Evolutionary conservation across 1,139 yeast species (phyloP).

Genomic region (Chernovozyma aurita): DNA sequence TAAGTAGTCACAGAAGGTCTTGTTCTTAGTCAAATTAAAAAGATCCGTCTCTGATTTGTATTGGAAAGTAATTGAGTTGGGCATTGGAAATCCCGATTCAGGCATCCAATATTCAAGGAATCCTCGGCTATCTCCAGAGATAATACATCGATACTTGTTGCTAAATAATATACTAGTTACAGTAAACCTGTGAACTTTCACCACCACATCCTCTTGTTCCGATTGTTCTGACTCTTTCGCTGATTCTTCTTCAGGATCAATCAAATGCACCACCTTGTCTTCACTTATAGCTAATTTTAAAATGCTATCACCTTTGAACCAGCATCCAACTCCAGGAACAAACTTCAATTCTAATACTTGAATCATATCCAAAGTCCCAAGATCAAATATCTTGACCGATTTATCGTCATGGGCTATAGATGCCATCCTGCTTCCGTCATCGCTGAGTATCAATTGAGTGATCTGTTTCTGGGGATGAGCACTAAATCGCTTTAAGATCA

Average conservation of each 20-base stretch:
- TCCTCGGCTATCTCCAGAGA: slow-evolving; percentile 37
- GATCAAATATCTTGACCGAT: slow-evolving; percentile 34
- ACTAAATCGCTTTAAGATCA: slow-evolving; percentile 31
- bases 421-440: slow-evolving; percentile 21
- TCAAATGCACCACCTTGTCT: slow-evolving; percentile 14
- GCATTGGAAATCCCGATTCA: slow-evolving; percentile 7
- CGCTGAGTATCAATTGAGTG: slow-evolving; percentile 11
- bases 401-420: slow-evolving; percentile 25
- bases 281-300: slow-evolving; percentile 20
- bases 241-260: slow-evolving; percentile 19
- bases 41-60: slow-evolving; percentile 41
- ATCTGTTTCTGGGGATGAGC: slow-evolving; percentile 22
- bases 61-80: slow-evolving; percentile 23
- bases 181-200: slow-evolving; percentile 25
- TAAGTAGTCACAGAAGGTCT: not conserved
- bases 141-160: slow-evolving; percentile 22
- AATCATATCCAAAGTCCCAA: slow-evolving; percentile 37
- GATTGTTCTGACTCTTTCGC: slow-evolving; percentile 8
- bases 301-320: slow-evolving; percentile 16
- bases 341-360: slow-evolving; percentile 21
- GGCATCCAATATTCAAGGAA: slow-evolving; percentile 43
- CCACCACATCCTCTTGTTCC: slow-evolving; percentile 1
- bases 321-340: slow-evolving; percentile 11
- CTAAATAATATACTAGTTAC: slow-evolving; percentile 26
- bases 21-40: slow-evolving; percentile 27